Base-by-base conservation (phyloP, 352 stramenopile species). In the Aphanomyces cochlioides region DNA sequence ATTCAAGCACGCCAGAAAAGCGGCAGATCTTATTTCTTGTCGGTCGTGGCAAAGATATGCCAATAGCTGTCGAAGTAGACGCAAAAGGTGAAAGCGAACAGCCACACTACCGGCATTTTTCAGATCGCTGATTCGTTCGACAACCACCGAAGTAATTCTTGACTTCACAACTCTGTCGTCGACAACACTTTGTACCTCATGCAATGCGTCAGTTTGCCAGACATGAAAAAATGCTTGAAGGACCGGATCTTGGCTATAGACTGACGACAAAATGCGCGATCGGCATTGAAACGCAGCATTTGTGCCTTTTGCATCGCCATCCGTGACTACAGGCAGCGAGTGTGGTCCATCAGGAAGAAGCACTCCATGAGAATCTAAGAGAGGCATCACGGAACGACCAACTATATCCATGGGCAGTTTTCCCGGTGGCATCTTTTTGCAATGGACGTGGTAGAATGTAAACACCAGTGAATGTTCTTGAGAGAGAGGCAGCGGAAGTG, bases 371-470 rank as follows among this genome's bases (percentile, higher is more conserved):
- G 72, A 77, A 17, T 76, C 71, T 1, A 91, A 54, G 7, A 93
- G 21, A 3, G 85, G 83, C 0, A 91, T 53, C 0, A 73, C 75
- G 4, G 82, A 78, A 38, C 81, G 89, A 3, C 82, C 83, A 0
- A 91, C 59, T 7, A 93, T 73, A 38, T 93, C 83, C 67, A 90
- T 80, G 28, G 88, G 83, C 10, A 77, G 76, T 54, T 93, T 59
- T 41, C 82, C 34, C 75, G 78, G 0, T 75, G 72, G 38, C 78
- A 90, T 57, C 45, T 91, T 93, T 69, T 93, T 93, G 77, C 85
- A 93, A 65, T 93, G 83, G 0, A 93, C 83, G 70, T 93, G 85
- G 56, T 87, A 91, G 57, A 93, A 90, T 7, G 79, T 89, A 72
- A 91, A 88, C 1, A 90, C 66, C 13, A 93, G 61, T 50, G 90